Conservation (phyloP, 163 green algal species). For the Prototheca wickerhamii region DNA sequence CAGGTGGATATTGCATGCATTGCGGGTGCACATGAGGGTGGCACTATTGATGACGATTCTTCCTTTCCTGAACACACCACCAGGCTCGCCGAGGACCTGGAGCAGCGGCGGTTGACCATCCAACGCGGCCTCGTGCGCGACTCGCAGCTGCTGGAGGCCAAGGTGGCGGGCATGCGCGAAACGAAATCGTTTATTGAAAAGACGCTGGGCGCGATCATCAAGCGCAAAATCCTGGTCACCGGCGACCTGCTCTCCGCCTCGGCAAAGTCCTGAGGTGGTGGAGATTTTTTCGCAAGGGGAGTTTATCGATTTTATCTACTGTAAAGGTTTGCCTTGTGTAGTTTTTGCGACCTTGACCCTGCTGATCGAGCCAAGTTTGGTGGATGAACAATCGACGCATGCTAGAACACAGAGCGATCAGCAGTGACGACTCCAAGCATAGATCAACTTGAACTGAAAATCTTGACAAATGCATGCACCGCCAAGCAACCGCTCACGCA, state of each 20-base stretch:
- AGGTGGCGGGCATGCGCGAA: not conserved
- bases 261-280: not conserved
- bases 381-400: not conserved
- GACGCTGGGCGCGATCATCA: not conserved
- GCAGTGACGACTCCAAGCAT: not conserved
- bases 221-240: not conserved
- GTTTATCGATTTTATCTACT: not conserved
- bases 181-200: not conserved
- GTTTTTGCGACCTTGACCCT: not conserved
- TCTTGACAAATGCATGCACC: not conserved
- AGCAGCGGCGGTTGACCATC: constrained; percentile 11
- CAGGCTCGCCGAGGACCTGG: constrained; percentile 39
- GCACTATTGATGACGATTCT: not conserved
- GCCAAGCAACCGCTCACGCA: not conserved
- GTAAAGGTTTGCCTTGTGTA: not conserved
- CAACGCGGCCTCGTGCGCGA: not conserved
- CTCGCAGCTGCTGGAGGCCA: not conserved
- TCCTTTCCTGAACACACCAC: not conserved
- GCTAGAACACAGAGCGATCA: not conserved
- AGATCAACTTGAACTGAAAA: not conserved
- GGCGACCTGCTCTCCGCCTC: not conserved
- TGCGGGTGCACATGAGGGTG: not conserved
- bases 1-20: no score
- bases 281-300: not conserved
- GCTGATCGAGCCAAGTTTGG: not conserved